Evolutionary conservation across 176 grass and related monocot species (phyloP).

Genomic region (Rhipidocladum racemiflorum): DNA sequence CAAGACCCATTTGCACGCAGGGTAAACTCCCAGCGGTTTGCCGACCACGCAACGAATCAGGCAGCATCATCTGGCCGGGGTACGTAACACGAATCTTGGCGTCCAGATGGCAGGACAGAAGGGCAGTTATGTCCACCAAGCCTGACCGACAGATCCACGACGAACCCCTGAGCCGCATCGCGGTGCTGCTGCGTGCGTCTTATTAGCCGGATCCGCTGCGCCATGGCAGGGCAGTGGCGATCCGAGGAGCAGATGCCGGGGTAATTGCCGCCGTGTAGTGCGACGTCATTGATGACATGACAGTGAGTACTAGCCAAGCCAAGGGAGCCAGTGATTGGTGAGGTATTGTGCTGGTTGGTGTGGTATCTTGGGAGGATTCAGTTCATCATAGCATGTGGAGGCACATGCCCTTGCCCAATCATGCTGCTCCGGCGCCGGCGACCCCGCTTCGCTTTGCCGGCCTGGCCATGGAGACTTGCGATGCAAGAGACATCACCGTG

Average conservation of each 20-base stretch:
- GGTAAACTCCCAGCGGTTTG: not conserved
- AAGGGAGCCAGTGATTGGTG: not conserved
- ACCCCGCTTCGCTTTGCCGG: not conserved
- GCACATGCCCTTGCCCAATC: conserved; percentile 48
- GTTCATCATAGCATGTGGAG: conserved; percentile 60
- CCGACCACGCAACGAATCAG: not conserved
- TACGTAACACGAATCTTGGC: conserved; percentile 19
- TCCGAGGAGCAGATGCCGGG: not conserved
- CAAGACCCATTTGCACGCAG: not conserved
- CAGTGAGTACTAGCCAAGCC: conserved; percentile 1
- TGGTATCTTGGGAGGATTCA: conserved; percentile 19
- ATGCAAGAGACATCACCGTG: conserved; percentile 23
- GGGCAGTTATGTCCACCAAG: not conserved
- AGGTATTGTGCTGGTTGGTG: not conserved
- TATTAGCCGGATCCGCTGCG: not conserved
- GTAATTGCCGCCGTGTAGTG: not conserved
- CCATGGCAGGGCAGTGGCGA: not conserved
- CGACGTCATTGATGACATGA: conserved; percentile 34
- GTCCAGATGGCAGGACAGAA: conserved; percentile 8
- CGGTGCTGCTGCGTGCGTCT: not conserved
- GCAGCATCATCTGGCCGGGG: not conserved
- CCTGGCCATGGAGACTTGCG: conserved; percentile 36
- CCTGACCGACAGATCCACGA: conserved; percentile 1
- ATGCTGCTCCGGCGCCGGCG: conserved; percentile 2
- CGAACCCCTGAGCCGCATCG: not conserved